Base-by-base conservation (phyloP, 2,329 filamentous ascomycete genomes). In the Pseudogymnoascus sp. region DNA sequence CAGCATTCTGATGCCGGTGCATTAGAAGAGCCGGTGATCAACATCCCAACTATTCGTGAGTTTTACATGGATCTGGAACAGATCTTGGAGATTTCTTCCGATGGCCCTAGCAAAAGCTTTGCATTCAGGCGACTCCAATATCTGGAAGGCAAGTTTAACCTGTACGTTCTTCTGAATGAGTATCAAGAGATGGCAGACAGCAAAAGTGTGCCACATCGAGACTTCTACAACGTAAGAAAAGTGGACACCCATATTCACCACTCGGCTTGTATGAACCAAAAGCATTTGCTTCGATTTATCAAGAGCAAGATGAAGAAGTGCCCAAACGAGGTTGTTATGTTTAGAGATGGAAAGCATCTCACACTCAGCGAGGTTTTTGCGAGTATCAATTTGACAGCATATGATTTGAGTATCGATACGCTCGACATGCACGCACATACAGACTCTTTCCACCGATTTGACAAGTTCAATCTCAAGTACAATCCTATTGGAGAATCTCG, bases 221-320 rank as follows among this genome's bases (percentile, higher is more conserved):
- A 99, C 76, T 99, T 99, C 73, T 99, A 99, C 80, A 99, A 99
- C 73, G 95, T 99, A 59, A 85, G 95, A 73, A 99, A 99, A 76
- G 95, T 99, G 60, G 95, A 99, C 73, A 99, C 95, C 7, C 95
- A 99, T 82, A 95, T 99, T 70, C 95, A 99, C 74, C 95, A 99
- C 76, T 99, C 95, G 15, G 95, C 95, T 23, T 99, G 95, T 75
- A 99, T 99, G 95, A 99, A 99, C 73, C 95, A 99, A 76, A 99
- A 99, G 77, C 95, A 99, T 82, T 79, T 99, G 64, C 80, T 99
- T 65, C 91, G 95, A 62, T 99, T 99, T 77, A 99, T 99, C 80
- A 99, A 99, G 78, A 96, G 92, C 77, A 99, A 99, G 78, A 97
- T 99, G 91, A 97, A 97, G 83, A 99, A 96, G 76, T 95, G 85